phyloP scores from a whole-genome alignment of 768 basidiomycete genomes.

The Pisolithus tinctorius region DNA sequence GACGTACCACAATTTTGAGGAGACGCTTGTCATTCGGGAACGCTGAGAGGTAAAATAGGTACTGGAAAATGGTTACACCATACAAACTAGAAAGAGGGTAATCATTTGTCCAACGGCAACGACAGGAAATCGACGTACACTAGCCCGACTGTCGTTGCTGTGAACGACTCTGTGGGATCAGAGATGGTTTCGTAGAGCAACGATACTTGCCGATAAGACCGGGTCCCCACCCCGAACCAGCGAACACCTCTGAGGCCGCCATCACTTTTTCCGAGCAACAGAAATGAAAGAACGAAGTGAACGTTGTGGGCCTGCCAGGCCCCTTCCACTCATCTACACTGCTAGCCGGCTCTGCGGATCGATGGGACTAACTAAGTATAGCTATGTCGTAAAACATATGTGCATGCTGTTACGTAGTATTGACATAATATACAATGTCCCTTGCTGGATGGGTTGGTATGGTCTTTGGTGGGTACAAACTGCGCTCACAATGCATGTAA shows the following conservation, averaged over 20 bases:
- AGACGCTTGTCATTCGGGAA: slow-evolving; percentile 14
- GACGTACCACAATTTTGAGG: slow-evolving; percentile 11
- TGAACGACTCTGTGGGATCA: neutral
- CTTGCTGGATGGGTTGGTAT: too few species aligned
- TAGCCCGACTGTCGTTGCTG: slow-evolving; percentile 9
- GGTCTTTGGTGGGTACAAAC: too few species aligned
- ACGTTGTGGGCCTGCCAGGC: too few species aligned
- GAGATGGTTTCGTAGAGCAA: neutral
- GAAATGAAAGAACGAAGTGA: too few species aligned
- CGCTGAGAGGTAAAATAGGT: neutral
- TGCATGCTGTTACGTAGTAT: neutral
- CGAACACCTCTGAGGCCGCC: too few species aligned
- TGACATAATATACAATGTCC: too few species aligned
- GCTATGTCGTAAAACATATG: neutral
- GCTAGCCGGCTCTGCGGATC: too few species aligned
- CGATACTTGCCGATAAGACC: slow-evolving; percentile 12
- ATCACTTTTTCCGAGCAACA: too few species aligned
- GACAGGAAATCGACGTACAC: slow-evolving; percentile 4
- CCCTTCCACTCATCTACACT: too few species aligned
- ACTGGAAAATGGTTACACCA: slow-evolving; percentile 12
- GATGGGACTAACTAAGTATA: too few species aligned
- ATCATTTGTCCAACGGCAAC: neutral
- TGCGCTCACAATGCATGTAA: too few species aligned
- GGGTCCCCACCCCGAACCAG: slow-evolving; percentile 4
- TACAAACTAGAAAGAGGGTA: slow-evolving; percentile 9